Evolutionary conservation across 169 alveolate species (phyloP).

Genomic region (Cryptosporidium bovis): DNA sequence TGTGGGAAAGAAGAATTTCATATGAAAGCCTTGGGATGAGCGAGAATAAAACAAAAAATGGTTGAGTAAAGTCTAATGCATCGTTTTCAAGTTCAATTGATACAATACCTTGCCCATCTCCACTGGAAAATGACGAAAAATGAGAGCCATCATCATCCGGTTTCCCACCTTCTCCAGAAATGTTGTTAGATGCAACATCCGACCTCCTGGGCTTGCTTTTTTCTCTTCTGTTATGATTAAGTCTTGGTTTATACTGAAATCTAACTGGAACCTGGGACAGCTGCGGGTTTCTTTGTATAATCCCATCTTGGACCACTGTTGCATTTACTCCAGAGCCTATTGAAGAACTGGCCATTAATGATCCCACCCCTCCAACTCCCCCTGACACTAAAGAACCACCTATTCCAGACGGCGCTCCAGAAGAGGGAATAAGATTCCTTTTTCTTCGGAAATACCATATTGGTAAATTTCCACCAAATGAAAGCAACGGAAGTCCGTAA

Average conservation of each 20-base stretch:
- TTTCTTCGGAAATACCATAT: conserved; percentile 31
- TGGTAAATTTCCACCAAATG: conserved; percentile 44
- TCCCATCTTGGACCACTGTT: not conserved
- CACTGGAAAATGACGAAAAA: not conserved
- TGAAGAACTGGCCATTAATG: not conserved
- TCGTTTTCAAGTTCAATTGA: conserved; percentile 64
- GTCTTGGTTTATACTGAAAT: conserved; percentile 52
- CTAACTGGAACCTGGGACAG: conserved; percentile 47
- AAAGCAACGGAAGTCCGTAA: conserved; percentile 38
- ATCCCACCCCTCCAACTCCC: not conserved
- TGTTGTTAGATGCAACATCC: not conserved
- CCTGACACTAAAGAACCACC: not conserved
- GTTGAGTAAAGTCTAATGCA: conserved; percentile 62
- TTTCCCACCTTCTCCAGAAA: not conserved
- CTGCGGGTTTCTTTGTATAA: not conserved
- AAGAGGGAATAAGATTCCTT: not conserved
- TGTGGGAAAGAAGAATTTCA: conserved; percentile 39
- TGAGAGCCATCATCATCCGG: not conserved
- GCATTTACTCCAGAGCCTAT: not conserved
- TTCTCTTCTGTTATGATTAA: conserved; percentile 56
- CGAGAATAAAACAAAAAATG: conserved; percentile 42
- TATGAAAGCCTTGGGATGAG: conserved; percentile 37
- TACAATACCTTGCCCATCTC: conserved; percentile 8
- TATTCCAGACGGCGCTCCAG: not conserved
- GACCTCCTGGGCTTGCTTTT: conserved; percentile 28